These are phyloP conservation scores for Erodium maritimum DNA, from an alignment of 345 rosid species.

Conservation along the genomic window DNA sequence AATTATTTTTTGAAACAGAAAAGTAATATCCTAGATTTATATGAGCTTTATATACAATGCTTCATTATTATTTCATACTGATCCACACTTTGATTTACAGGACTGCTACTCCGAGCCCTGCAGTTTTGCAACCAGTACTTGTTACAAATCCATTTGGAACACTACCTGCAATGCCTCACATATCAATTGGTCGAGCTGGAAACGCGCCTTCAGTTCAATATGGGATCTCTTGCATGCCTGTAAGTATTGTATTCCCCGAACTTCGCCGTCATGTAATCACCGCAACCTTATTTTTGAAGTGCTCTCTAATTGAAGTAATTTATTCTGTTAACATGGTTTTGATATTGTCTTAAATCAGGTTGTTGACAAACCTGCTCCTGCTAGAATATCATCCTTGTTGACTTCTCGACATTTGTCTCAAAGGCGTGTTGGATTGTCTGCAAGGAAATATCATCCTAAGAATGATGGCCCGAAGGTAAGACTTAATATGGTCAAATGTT, in stretches of 20 bases:
- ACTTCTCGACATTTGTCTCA: constrained; percentile 74
- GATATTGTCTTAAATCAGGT: constrained; percentile 28
- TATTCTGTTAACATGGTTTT: not conserved
- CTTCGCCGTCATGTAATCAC: not conserved
- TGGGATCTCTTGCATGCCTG: constrained; percentile 87
- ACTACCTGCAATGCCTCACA: constrained; percentile 82
- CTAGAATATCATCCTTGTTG: constrained; percentile 64
- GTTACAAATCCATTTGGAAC: constrained; percentile 78
- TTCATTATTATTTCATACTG: not conserved
- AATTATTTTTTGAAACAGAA: not conserved
- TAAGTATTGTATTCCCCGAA: constrained; percentile 21
- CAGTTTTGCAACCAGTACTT: constrained; percentile 37
- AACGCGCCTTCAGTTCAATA: constrained; percentile 67
- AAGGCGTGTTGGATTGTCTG: constrained; percentile 58
- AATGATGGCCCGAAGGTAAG: constrained; percentile 62
- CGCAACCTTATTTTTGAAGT: not conserved
- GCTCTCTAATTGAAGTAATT: not conserved
- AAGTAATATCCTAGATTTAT: not conserved
- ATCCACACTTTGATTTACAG: constrained; percentile 21
- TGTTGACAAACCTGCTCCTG: constrained; percentile 68
- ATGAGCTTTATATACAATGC: too few species aligned
- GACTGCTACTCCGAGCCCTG: constrained; percentile 34
- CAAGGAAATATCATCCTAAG: constrained; percentile 66
- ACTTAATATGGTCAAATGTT: not conserved
- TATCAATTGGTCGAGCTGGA: constrained; percentile 73